Evolutionary conservation across 2,329 filamentous ascomycete species (phyloP).

Genomic region (Fusarium sp.): DNA sequence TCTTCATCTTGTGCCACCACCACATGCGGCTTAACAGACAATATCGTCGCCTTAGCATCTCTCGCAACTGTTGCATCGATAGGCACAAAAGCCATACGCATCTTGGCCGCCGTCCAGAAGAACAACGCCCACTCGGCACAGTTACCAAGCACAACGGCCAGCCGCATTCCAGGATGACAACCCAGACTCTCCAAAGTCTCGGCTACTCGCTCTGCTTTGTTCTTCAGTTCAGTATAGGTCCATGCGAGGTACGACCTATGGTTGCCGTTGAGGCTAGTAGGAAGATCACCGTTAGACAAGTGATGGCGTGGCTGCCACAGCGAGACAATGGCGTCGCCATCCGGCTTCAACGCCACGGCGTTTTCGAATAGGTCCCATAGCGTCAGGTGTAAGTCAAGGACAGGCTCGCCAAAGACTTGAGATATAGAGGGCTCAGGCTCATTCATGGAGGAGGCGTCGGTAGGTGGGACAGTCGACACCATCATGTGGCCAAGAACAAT

Average conservation of each 20-base stretch:
- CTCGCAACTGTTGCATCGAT: slow-evolving; percentile 48
- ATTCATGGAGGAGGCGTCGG: slow-evolving; percentile 6
- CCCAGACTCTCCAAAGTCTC: slow-evolving; percentile 39
- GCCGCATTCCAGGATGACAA: slow-evolving; percentile 46
- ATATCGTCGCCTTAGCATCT: slow-evolving; percentile 44
- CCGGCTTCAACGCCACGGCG: slow-evolving; percentile 46
- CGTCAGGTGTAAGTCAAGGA: slow-evolving; percentile 46
- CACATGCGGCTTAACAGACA: slow-evolving; percentile 44
- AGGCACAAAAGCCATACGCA: slow-evolving; percentile 52
- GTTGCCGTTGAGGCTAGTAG: neutral
- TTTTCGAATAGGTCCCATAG: slow-evolving; percentile 52
- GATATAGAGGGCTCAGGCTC: slow-evolving; percentile 29
- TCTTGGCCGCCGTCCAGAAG: slow-evolving; percentile 53
- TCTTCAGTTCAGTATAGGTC: slow-evolving; percentile 48
- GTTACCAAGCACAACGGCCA: slow-evolving; percentile 52
- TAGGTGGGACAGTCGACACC: slow-evolving; percentile 21
- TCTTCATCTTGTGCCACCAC: slow-evolving; percentile 51
- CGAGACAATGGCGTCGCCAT: slow-evolving; percentile 53
- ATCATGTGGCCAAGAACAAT: slow-evolving; percentile 13
- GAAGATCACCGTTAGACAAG: slow-evolving; percentile 2
- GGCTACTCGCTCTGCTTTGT: slow-evolving; percentile 45
- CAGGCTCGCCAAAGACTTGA: slow-evolving; percentile 46
- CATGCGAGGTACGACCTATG: slow-evolving; percentile 43
- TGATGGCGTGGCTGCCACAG: slow-evolving; percentile 48
- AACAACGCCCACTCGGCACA: slow-evolving; percentile 55